Evolutionary conservation across 768 basidiomycete species (phyloP), one percentile per base, ranked within the genome.

Genomic region (Lactarius vividus): DNA sequence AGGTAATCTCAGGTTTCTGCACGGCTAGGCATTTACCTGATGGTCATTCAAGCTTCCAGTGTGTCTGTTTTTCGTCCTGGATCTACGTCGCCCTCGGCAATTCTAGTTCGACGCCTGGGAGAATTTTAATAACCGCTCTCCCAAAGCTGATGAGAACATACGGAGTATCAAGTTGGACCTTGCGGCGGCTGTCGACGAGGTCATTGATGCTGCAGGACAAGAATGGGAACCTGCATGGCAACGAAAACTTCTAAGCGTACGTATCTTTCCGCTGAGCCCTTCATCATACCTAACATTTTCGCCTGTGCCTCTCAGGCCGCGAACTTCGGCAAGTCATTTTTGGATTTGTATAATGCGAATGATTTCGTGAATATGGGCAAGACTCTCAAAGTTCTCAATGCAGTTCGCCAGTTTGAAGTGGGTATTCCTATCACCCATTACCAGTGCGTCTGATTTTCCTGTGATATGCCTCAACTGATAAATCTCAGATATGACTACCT

Each of bases 181-280:
- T 64, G 88, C 88, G 4, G 81, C 84, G 42, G 95, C 95, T 1
- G 94, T 96, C 3, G 90, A 96, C 73, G 89, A 92, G 59, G 95
- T 95, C 69, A 88, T 98, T 42, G 94, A 96, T 67, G 96, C 96
- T 40, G 96, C 96, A 5, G 94, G 92, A 15, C 83, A 87, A 61
- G 96, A 98, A 77, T 92, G 91, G 86, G 94, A 96, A 61, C 87
- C 90, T 4, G 80, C 85, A 71, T 96, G 93, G 93, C 96, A 97
- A 73, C 86, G 90, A 59, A 84, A 84, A 42, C 82, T 98, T 56
- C 81, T 98, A 23, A 92, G 87, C 74, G 95, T 94, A 67, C 70
- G 83, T 73, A 1, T 44, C 65, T 29, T 57, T 26, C 23, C 29
- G 37, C 29, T 55, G 28, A 31, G 4, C 10, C 18, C 6, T 16